These are phyloP conservation scores for Panaeolus papilionaceus DNA, from an alignment of 768 basidiomycete species.

Conservation along the genomic window DNA sequence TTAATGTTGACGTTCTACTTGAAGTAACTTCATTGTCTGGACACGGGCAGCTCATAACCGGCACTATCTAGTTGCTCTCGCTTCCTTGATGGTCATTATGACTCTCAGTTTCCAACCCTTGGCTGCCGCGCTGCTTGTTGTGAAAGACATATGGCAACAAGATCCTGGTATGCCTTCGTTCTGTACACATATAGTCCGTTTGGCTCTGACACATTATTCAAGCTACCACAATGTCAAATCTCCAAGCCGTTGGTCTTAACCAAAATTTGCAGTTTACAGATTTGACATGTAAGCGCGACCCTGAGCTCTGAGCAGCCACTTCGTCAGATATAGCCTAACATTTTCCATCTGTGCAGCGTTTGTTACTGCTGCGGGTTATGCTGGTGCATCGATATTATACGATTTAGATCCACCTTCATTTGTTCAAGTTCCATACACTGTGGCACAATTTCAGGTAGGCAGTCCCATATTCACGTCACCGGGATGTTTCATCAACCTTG, in stretches of 20 bases:
- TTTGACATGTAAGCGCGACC: constrained; percentile 43
- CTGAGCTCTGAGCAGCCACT: no score
- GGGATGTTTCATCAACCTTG: background rate
- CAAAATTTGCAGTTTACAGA: constrained; percentile 51
- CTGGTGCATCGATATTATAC: constrained; percentile 55
- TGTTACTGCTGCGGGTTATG: constrained; percentile 60
- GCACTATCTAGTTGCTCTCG: constrained; percentile 57
- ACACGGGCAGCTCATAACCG: constrained; percentile 48
- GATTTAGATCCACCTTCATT: constrained; percentile 52
- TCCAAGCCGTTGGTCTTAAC: constrained; percentile 49
- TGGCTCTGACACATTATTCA: background rate
- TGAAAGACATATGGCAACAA: constrained; percentile 50
- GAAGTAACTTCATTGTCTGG: constrained; percentile 57
- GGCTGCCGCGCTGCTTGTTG: constrained; percentile 54
- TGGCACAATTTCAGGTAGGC: constrained; percentile 52
- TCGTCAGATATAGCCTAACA: no score
- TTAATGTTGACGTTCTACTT: constrained; percentile 9
- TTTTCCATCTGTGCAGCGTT: constrained; percentile 41
- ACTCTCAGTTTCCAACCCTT: constrained; percentile 57
- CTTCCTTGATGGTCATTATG: constrained; percentile 54
- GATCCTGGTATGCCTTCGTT: constrained; percentile 41
- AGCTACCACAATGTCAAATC: constrained; percentile 46
- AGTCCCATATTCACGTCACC: background rate
- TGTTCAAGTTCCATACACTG: constrained; percentile 48
- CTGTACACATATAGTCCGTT: background rate